Evolutionary conservation across 1,284 basidiomycete species (phyloP).

Genomic region (Lentinula novae-zelandiae): DNA sequence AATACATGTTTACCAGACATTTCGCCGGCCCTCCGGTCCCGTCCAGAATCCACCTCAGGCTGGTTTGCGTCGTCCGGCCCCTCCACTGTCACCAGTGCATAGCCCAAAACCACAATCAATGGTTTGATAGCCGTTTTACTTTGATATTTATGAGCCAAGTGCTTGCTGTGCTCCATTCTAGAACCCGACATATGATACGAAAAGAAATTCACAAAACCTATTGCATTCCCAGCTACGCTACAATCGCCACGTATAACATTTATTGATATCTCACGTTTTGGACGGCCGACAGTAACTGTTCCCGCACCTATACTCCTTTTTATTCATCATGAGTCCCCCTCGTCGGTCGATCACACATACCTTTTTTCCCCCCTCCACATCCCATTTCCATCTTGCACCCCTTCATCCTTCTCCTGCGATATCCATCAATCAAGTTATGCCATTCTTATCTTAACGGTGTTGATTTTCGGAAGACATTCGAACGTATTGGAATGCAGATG

Average conservation of each 20-base stretch:
- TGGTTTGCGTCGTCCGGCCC: slow-evolving; percentile 19
- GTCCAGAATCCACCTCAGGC: slow-evolving; percentile 20
- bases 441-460: not conserved
- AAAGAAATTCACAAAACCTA: not conserved
- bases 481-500: not conserved
- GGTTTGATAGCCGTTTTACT: slow-evolving; percentile 7
- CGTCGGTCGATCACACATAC: not conserved
- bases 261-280: not conserved
- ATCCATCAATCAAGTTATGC: not conserved
- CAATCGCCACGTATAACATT: not conserved
- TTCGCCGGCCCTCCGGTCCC: slow-evolving; percentile 30
- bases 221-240: slow-evolving; percentile 2
- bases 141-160: slow-evolving; percentile 1
- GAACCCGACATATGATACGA: not conserved
- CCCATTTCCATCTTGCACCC: not conserved
- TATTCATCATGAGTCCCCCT: not conserved
- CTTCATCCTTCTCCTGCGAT: not conserved
- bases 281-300: not conserved
- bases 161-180: not conserved
- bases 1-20: slow-evolving; percentile 24
- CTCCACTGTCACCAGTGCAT: slow-evolving; percentile 6
- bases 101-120: slow-evolving; percentile 13
- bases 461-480: not conserved
- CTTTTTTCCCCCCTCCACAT: not conserved
- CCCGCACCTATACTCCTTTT: not conserved